Evolutionary conservation across 148 eudicot genomes (phyloP).

Genomic region (Nyssa sinensis): DNA sequence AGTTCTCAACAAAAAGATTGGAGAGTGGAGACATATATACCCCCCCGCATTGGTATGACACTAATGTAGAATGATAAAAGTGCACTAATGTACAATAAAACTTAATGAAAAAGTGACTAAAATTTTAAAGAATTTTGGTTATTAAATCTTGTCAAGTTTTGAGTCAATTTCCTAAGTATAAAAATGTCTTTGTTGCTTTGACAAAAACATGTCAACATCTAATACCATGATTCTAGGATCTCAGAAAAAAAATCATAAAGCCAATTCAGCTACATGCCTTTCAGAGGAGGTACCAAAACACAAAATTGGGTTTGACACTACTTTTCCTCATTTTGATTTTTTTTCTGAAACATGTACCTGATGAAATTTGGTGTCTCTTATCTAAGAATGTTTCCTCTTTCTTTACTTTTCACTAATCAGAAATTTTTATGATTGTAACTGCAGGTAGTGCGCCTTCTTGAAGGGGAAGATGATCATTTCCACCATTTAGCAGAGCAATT

Average conservation of each 20-base stretch:
- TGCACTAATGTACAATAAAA: background rate
- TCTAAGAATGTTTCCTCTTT: background rate
- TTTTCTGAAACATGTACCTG: background rate
- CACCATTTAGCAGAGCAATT: slow-evolving; percentile 35
- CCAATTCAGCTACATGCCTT: background rate
- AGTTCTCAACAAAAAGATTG: no score
- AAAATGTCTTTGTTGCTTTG: background rate
- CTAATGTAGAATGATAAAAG: no score
- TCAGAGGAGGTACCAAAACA: background rate
- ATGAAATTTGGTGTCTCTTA: background rate
- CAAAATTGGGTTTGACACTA: background rate
- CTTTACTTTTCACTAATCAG: background rate
- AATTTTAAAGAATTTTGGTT: background rate
- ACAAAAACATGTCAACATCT: background rate
- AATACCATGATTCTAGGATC: background rate
- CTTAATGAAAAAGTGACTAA: background rate
- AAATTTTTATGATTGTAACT: slow-evolving; percentile 2
- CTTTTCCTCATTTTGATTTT: background rate
- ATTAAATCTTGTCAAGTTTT: background rate
- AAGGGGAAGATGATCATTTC: slow-evolving; percentile 37
- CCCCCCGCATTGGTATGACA: no score
- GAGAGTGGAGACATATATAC: no score
- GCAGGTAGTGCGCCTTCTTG: slow-evolving; percentile 43
- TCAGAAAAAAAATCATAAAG: background rate
- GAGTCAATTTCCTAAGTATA: background rate